These are phyloP conservation scores for Cryphonectria naterciae DNA, from an alignment of 2,329 filamentous ascomycete species.

Conservation along the genomic window DNA sequence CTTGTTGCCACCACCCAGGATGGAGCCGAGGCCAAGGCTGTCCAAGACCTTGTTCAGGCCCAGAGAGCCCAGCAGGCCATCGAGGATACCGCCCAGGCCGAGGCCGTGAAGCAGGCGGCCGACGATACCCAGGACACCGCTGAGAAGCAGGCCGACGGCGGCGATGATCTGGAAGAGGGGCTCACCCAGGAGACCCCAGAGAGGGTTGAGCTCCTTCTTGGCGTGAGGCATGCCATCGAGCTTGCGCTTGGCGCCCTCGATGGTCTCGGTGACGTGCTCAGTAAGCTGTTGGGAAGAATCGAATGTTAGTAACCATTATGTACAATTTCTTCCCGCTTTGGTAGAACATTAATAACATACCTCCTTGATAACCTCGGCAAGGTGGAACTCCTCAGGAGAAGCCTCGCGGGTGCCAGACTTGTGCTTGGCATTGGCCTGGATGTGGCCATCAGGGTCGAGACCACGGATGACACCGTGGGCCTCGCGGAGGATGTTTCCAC, in stretches of 20 bases:
- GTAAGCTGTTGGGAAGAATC: slow-evolving; percentile 60
- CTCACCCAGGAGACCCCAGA: slow-evolving; percentile 82
- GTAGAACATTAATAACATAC: slow-evolving; percentile 36
- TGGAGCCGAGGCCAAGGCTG: slow-evolving; percentile 66
- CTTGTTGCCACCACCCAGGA: slow-evolving; percentile 51
- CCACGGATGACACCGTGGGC: slow-evolving; percentile 85
- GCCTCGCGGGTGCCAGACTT: slow-evolving; percentile 76
- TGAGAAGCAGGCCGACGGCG: slow-evolving; percentile 81
- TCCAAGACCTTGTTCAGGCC: slow-evolving; percentile 77
- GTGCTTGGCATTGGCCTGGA: slow-evolving; percentile 83
- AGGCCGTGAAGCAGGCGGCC: slow-evolving; percentile 79
- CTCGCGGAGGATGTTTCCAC: slow-evolving; percentile 78
- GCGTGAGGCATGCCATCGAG: slow-evolving; percentile 91
- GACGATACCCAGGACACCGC: slow-evolving; percentile 82
- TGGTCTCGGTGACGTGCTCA: slow-evolving; percentile 76
- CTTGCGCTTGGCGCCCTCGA: slow-evolving; percentile 88
- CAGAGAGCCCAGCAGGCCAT: slow-evolving; percentile 75
- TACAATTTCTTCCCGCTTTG: no score
- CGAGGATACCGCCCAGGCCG: slow-evolving; percentile 80
- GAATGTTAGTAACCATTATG: slow-evolving; percentile 12
- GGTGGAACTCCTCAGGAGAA: slow-evolving; percentile 79
- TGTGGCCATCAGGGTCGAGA: slow-evolving; percentile 85
- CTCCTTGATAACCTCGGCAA: slow-evolving; percentile 85
- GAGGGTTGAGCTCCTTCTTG: slow-evolving; percentile 91
- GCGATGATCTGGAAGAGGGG: slow-evolving; percentile 92